These are phyloP conservation scores for Metarhizium rileyi DNA, from an alignment of 2,329 filamentous ascomycete species.

Conservation along the genomic window DNA sequence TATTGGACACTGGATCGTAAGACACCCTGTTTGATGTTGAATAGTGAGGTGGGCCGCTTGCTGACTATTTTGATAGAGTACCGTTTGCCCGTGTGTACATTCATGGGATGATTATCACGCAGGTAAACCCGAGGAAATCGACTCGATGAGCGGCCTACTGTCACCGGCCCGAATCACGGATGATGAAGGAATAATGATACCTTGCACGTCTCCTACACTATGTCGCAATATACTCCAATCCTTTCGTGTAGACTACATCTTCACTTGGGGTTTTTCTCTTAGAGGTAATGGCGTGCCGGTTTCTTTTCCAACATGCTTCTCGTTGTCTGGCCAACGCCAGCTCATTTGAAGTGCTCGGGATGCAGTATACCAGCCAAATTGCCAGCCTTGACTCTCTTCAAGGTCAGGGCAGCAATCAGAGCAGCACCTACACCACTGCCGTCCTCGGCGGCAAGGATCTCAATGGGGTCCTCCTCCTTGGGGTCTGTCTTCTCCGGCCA, in stretches of 20 bases:
- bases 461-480: slow-evolving; percentile 76
- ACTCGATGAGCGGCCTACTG: neutral
- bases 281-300: neutral
- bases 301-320: slow-evolving; percentile 3
- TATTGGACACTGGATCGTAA: slow-evolving; percentile 74
- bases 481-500: slow-evolving; percentile 63
- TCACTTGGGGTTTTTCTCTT: neutral
- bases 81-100: slow-evolving; percentile 62
- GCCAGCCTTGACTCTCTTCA: slow-evolving; percentile 53
- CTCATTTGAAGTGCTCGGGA: slow-evolving; percentile 47
- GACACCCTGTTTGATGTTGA: slow-evolving; percentile 19
- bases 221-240: neutral
- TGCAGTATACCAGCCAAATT: slow-evolving; percentile 56
- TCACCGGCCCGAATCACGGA: neutral
- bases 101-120: slow-evolving; percentile 46
- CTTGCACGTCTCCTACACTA: neutral
- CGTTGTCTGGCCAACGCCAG: neutral
- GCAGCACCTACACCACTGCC: slow-evolving; percentile 95
- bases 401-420: slow-evolving; percentile 69
- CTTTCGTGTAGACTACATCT: neutral
- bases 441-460: slow-evolving; percentile 85
- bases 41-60: slow-evolving; percentile 2
- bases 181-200: neutral
- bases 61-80: slow-evolving; percentile 40
- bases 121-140: neutral